Percentiles rank a stretch among this genome's conserved stretches.
These are phyloP conservation scores for Paramecium sexaurelia DNA, from an alignment of 73 alveolate genomes.

Conservation along the genomic window DNA sequence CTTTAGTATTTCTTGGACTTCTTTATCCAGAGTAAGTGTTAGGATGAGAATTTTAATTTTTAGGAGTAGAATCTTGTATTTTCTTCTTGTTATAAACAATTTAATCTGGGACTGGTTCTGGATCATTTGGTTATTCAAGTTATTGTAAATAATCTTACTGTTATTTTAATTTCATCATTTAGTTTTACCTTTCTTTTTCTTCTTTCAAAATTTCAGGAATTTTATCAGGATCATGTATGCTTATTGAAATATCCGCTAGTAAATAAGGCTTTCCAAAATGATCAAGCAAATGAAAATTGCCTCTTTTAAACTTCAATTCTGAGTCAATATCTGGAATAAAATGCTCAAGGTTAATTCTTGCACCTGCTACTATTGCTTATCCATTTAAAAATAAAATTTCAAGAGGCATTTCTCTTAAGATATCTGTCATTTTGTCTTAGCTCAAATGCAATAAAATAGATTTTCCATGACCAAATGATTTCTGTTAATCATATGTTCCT, in stretches of 20 bases:
- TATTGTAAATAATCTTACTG: neutral
- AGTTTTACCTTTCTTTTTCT: neutral
- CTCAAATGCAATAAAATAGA: neutral
- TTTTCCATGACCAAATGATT: slow-evolving; percentile 43
- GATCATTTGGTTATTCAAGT: neutral
- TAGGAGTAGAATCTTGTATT: neutral
- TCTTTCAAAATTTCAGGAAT: neutral
- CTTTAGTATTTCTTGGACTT: neutral
- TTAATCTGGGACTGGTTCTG: slow-evolving; percentile 29
- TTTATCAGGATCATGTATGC: neutral
- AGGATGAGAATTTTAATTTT: neutral
- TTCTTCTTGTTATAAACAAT: slow-evolving; percentile 8
- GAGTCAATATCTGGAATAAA: slow-evolving; percentile 35
- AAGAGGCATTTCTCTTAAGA: slow-evolving; percentile 12
- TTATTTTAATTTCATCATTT: neutral
- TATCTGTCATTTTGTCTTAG: slow-evolving; percentile 10
- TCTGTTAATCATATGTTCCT: neutral
- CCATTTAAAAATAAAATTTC: slow-evolving; percentile 15
- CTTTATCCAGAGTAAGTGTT: neutral
- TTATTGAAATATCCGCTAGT: slow-evolving; percentile 26
- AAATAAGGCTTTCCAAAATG: slow-evolving; percentile 13
- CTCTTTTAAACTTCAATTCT: slow-evolving; percentile 38
- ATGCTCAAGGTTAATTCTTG: neutral
- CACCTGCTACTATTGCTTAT: neutral
- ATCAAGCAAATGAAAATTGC: slow-evolving; percentile 40